Percentiles rank a stretch among this genome's conserved stretches.
phyloP scores from a whole-genome alignment of 257 asterid genomes.

The Solanum bulbocastanum region DNA sequence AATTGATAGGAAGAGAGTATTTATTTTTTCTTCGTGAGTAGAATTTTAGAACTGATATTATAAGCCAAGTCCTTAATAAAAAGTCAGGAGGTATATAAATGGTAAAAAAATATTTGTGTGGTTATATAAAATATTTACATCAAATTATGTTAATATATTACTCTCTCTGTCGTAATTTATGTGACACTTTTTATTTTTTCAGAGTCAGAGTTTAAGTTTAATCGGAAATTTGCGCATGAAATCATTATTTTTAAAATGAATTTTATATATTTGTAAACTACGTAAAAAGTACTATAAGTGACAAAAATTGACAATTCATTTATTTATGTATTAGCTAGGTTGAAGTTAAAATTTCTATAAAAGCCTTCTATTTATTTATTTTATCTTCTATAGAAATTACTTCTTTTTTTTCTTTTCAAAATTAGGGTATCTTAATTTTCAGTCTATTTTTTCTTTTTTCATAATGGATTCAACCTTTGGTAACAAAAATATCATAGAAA shows the following conservation, averaged over 20 bases:
- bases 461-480: not conserved
- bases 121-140: not conserved
- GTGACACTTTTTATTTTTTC: too few relatives aligned
- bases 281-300: too few relatives aligned
- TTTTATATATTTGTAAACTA: too few relatives aligned
- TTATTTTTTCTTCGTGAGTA: not conserved
- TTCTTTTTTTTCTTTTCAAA: not conserved
- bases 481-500: not conserved
- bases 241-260: too few relatives aligned
- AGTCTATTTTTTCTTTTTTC: not conserved
- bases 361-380: not conserved
- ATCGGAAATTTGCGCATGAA: too few relatives aligned
- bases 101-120: not conserved
- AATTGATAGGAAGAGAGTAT: not conserved
- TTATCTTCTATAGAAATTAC: not conserved
- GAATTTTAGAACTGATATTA: not conserved
- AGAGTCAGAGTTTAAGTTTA: too few relatives aligned
- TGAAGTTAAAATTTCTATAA: not conserved
- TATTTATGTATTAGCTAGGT: too few relatives aligned
- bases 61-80: not conserved
- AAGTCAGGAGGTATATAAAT: not conserved
- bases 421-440: not conserved
- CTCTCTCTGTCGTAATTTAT: rapidly evolving
- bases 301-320: too few relatives aligned
- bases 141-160: not conserved